phyloP scores from a whole-genome alignment of 192 early-diverging fungal species.

The Coemansia sp. region DNA sequence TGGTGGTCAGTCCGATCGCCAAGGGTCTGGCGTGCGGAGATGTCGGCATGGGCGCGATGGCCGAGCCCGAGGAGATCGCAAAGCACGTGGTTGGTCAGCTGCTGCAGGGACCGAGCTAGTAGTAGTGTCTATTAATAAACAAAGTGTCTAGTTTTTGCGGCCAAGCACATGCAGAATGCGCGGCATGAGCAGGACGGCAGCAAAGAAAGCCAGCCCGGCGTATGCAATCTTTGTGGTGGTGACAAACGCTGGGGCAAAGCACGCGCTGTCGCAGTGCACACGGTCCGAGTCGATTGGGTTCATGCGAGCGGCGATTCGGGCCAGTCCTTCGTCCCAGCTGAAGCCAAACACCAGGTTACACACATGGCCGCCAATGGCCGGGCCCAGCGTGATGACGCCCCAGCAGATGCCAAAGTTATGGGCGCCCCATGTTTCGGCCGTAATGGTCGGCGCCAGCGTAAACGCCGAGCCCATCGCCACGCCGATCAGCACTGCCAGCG shows the following conservation, averaged over 20 bases:
- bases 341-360: slow-evolving; percentile 65
- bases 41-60: slow-evolving; percentile 88
- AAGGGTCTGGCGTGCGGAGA: slow-evolving; percentile 94
- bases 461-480: slow-evolving; percentile 49
- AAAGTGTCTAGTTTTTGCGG: not conserved
- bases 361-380: slow-evolving; percentile 63
- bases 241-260: slow-evolving; percentile 47
- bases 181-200: slow-evolving; percentile 31
- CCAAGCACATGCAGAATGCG: not conserved
- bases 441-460: slow-evolving; percentile 51
- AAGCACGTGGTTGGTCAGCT: slow-evolving; percentile 30
- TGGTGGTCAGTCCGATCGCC: slow-evolving; percentile 72
- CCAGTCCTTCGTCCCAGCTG: slow-evolving; percentile 54
- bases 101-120: not conserved
- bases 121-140: not conserved
- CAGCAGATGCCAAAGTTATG: slow-evolving; percentile 57
- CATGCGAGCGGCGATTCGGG: slow-evolving; percentile 16
- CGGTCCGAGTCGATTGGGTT: slow-evolving; percentile 12
- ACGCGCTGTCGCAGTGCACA: slow-evolving; percentile 32
- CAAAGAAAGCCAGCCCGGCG: slow-evolving; percentile 37
- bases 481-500: slow-evolving; percentile 42
- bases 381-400: slow-evolving; percentile 60
- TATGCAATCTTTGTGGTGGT: slow-evolving; percentile 29
- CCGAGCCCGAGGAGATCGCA: slow-evolving; percentile 68
- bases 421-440: slow-evolving; percentile 54